These are phyloP conservation scores for Neurospora pannonica DNA, from an alignment of 495 filamentous ascomycete genomes.

Conservation along the genomic window DNA sequence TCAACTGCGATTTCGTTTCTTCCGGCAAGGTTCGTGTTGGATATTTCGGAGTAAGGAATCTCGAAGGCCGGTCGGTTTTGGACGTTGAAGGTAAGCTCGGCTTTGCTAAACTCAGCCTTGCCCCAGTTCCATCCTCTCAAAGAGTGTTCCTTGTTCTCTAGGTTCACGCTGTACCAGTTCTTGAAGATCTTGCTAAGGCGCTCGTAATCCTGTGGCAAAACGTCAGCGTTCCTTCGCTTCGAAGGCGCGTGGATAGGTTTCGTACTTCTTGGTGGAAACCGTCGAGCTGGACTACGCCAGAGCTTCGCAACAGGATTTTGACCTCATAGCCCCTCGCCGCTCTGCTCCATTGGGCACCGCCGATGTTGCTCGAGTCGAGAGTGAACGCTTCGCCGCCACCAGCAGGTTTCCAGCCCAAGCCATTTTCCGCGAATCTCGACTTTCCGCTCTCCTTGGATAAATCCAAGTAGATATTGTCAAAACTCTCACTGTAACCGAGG, in stretches of 20 bases:
- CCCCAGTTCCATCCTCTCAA: conserved; percentile 99
- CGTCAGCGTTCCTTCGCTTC: conserved; percentile 1
- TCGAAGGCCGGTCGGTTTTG: conserved; percentile 96
- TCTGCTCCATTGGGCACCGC: conserved; percentile 86
- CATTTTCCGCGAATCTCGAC: conserved; percentile 86
- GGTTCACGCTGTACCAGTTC: conserved; percentile 86
- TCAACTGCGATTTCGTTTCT: conserved; percentile 98
- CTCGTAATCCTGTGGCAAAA: conserved; percentile 64
- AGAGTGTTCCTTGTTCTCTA: conserved; percentile 88
- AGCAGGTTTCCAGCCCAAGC: conserved; percentile 87
- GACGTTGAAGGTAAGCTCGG: conserved; percentile 91
- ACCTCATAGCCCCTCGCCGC: conserved; percentile 88
- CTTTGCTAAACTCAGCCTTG: conserved; percentile 92
- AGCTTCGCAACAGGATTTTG: conserved; percentile 74
- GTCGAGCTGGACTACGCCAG: conserved; percentile 85
- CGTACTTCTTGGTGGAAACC: conserved; percentile 85
- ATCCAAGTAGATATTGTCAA: conserved; percentile 93
- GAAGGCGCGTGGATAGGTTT: neutral
- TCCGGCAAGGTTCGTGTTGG: conserved; percentile 94
- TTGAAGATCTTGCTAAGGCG: conserved; percentile 86
- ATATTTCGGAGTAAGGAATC: conserved; percentile 93
- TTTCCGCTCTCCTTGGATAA: conserved; percentile 82
- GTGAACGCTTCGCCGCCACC: conserved; percentile 86
- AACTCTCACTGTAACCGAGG: conserved; percentile 57
- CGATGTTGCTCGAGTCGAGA: conserved; percentile 71